phyloP scores from a whole-genome alignment of 768 basidiomycete species.

The Lentinus tigrinus region DNA sequence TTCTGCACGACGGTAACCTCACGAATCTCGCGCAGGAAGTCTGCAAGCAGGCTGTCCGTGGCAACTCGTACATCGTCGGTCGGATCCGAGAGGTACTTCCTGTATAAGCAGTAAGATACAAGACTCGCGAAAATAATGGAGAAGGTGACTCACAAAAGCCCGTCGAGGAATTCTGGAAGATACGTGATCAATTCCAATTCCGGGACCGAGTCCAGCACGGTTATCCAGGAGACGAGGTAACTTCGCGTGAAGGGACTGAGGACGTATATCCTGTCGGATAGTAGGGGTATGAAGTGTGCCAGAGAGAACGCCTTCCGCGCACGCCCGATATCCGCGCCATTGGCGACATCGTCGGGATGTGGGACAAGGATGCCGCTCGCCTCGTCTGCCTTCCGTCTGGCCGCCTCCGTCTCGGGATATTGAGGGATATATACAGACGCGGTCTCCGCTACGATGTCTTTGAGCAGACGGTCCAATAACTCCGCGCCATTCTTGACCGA shows the following conservation, averaged over 20 bases:
- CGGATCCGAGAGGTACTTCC: slow-evolving; percentile 94
- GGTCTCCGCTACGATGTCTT: slow-evolving; percentile 96
- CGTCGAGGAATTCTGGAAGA: slow-evolving; percentile 93
- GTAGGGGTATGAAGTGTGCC: slow-evolving; percentile 89
- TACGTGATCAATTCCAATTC: slow-evolving; percentile 94
- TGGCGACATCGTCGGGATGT: slow-evolving; percentile 51
- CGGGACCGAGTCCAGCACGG: slow-evolving; percentile 91
- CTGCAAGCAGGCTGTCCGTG: slow-evolving; percentile 84
- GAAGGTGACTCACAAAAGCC: slow-evolving; percentile 66
- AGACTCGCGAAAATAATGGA: slow-evolving; percentile 13
- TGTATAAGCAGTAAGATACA: slow-evolving; percentile 29
- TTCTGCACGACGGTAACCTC: slow-evolving; percentile 78
- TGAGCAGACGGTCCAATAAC: slow-evolving; percentile 92
- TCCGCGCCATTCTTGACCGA: slow-evolving; percentile 99
- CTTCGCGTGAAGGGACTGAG: slow-evolving; percentile 93
- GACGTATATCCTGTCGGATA: slow-evolving; percentile 92
- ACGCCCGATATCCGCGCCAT: slow-evolving; percentile 35
- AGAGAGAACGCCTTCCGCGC: slow-evolving; percentile 87
- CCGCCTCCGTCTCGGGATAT: slow-evolving; percentile 75
- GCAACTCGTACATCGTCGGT: slow-evolving; percentile 90
- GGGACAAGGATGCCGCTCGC: slow-evolving; percentile 59
- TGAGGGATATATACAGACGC: slow-evolving; percentile 93
- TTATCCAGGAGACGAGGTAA: slow-evolving; percentile 97
- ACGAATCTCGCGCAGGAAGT: slow-evolving; percentile 88
- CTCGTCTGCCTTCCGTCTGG: slow-evolving; percentile 38